Percentiles rank a stretch among this genome's conserved stretches.
These are phyloP conservation scores for Myxozyma nipponensis DNA, from an alignment of 805 yeast species.

Conservation along the genomic window DNA sequence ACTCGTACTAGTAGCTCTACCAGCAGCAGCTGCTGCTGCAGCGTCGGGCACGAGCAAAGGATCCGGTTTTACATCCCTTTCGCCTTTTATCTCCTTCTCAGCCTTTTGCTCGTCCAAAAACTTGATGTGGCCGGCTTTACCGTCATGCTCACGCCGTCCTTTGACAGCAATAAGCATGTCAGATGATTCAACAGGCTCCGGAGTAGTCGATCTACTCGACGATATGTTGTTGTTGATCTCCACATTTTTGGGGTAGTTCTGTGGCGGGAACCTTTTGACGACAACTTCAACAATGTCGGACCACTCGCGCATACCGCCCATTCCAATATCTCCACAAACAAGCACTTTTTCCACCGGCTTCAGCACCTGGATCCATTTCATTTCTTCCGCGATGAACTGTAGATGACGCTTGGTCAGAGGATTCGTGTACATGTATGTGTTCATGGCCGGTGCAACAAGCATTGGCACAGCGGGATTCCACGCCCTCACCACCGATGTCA, in stretches of 20 bases:
- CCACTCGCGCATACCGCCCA: constrained; percentile 99
- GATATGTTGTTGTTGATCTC: not conserved
- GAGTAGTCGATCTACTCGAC: not conserved
- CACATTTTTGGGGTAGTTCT: constrained; percentile 8
- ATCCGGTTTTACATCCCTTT: not conserved
- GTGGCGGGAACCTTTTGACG: constrained; percentile 54
- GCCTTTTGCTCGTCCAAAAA: not conserved
- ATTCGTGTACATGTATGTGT: constrained; percentile 84
- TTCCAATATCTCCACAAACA: constrained; percentile 95
- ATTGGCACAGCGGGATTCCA: constrained; percentile 94
- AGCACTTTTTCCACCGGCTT: constrained; percentile 92
- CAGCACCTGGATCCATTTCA: constrained; percentile 93
- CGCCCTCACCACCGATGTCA: constrained; percentile 87
- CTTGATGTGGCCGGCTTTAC: not conserved
- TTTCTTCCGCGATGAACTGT: constrained; percentile 71
- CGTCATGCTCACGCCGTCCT: not conserved
- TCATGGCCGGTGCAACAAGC: constrained; percentile 93
- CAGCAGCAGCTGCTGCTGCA: too few species aligned
- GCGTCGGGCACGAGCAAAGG: not conserved
- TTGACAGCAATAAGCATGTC: not conserved
- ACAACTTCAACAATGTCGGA: constrained; percentile 86
- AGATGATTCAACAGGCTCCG: not conserved
- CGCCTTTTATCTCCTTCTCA: not conserved
- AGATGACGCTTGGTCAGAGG: constrained; percentile 83
- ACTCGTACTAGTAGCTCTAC: too few species aligned